Conservation (phyloP, 176 grass and related monocot genomes). For the Bromus sterilis region DNA sequence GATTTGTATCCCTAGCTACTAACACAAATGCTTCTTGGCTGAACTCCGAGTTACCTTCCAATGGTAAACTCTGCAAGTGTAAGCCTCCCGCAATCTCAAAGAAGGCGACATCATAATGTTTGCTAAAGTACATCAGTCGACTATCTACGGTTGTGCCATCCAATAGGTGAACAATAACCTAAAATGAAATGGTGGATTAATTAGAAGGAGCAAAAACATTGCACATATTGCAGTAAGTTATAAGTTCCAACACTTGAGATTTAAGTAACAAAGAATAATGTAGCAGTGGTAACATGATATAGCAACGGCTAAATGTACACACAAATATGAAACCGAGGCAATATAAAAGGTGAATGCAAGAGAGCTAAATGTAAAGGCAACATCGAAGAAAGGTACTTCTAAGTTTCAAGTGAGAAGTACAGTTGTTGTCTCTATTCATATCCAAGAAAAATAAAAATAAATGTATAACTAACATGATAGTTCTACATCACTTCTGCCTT, state of each 20-base stretch:
- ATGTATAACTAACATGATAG: too few relatives aligned
- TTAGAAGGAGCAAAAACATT: too few relatives aligned
- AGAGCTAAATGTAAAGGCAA: too few relatives aligned
- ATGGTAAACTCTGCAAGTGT: background rate
- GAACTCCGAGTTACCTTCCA: background rate
- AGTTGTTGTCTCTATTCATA: background rate
- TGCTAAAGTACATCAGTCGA: background rate
- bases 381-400: too few relatives aligned
- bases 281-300: too few relatives aligned
- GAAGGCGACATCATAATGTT: background rate
- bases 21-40: background rate
- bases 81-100: background rate
- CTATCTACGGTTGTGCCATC: background rate
- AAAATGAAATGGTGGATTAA: background rate
- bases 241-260: too few relatives aligned
- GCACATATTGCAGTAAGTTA: too few relatives aligned
- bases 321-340: too few relatives aligned
- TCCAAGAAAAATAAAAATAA: background rate
- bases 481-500: background rate
- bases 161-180: background rate
- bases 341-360: too few relatives aligned
- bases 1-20: background rate
- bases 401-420: too few relatives aligned
- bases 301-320: too few relatives aligned
- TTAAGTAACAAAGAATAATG: too few relatives aligned